A percentile compares a stretch with the other conserved stretches of the same genome.
These are phyloP conservation scores for Gyrodon lividus DNA, from an alignment of 768 basidiomycete species.

Conservation along the genomic window DNA sequence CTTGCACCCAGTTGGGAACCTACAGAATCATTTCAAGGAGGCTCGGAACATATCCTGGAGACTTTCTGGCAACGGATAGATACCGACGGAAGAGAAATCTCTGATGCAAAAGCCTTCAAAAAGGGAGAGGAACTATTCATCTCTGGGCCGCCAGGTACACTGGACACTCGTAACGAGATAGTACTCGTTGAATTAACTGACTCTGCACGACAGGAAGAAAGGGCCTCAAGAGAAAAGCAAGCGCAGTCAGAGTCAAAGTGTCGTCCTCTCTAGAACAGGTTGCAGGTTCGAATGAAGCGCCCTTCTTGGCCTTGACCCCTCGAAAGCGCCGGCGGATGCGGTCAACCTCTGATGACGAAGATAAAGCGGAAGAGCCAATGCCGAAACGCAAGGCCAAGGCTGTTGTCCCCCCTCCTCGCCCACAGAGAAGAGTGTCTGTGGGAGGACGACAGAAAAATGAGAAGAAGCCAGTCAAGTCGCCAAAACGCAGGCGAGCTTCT, in stretches of 20 bases:
- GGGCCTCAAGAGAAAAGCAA: conserved; percentile 17
- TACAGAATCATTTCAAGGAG: conserved; percentile 51
- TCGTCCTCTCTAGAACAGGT: conserved; percentile 8
- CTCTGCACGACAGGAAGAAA: conserved; percentile 15
- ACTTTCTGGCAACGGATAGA: conserved; percentile 38
- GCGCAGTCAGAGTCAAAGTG: conserved; percentile 5
- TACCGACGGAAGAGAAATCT: conserved; percentile 43
- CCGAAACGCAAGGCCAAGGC: conserved; percentile 6
- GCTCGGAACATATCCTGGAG: conserved; percentile 51
- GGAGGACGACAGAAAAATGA: conserved; percentile 6
- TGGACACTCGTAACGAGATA: neutral
- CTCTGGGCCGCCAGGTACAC: conserved; percentile 59
- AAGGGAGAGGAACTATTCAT: conserved; percentile 53
- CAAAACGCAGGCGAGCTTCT: conserved; percentile 29
- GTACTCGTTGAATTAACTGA: conserved; percentile 3
- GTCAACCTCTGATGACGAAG: conserved; percentile 6
- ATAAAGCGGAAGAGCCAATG: conserved; percentile 2
- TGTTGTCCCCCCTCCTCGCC: neutral
- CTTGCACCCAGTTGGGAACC: conserved; percentile 62
- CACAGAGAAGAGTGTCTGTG: conserved; percentile 9
- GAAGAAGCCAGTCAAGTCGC: neutral
- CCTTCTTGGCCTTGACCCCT: conserved; percentile 18
- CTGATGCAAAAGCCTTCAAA: conserved; percentile 49
- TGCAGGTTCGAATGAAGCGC: conserved; percentile 6
- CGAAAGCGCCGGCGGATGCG: conserved; percentile 28